These are phyloP conservation scores for Penicillium sp. DNA, from an alignment of 2,329 filamentous ascomycete genomes.

Conservation along the genomic window DNA sequence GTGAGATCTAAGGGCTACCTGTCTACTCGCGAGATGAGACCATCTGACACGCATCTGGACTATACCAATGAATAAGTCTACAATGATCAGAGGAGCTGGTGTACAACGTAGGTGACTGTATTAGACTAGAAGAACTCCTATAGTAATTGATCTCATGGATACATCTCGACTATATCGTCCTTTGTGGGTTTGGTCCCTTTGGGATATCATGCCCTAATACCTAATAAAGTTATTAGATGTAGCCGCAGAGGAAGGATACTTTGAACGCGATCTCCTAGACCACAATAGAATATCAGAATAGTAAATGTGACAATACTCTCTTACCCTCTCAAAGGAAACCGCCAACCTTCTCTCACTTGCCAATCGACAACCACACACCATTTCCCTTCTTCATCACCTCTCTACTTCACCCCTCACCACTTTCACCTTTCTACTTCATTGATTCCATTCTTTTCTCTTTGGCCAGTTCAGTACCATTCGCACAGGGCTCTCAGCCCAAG, in stretches of 20 bases:
- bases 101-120: too few relatives aligned
- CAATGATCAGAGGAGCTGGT: not conserved
- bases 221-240: not conserved
- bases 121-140: too few relatives aligned
- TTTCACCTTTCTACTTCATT: not conserved
- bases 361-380: not conserved
- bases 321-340: too few relatives aligned
- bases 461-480: not conserved
- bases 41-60: not conserved
- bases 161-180: not conserved
- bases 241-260: not conserved
- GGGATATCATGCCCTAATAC: not conserved
- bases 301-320: not conserved
- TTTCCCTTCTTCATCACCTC: not conserved
- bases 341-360: not conserved
- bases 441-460: not conserved
- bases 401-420: not conserved
- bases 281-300: not conserved
- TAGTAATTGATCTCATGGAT: not conserved
- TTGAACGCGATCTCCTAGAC: too few relatives aligned
- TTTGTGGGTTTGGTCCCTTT: not conserved
- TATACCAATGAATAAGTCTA: not conserved
- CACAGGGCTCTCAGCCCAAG: not conserved
- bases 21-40: not conserved
- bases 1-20: not conserved